phyloP scores from a whole-genome alignment of 1,284 basidiomycete genomes.

The Volvariella surrecta region DNA sequence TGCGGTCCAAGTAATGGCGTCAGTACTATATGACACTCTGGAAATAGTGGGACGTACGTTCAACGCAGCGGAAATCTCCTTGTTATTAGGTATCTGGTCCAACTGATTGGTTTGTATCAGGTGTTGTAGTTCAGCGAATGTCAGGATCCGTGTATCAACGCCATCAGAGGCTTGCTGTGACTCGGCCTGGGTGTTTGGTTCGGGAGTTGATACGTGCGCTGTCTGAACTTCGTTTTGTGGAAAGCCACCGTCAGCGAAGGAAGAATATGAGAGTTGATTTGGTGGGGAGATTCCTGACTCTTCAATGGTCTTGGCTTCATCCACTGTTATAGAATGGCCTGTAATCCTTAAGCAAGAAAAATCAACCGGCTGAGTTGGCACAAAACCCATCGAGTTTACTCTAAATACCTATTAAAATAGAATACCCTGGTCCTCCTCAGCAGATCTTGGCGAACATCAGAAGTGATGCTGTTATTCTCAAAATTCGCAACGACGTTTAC shows the following conservation, averaged over 20 bases:
- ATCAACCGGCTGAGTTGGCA: neutral
- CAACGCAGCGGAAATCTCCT: slow-evolving; percentile 49
- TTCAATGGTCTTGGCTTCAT: slow-evolving; percentile 19
- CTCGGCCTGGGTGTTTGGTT: neutral
- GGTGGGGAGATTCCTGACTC: too few species aligned
- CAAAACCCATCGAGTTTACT: neutral
- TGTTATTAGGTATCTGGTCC: slow-evolving; percentile 72
- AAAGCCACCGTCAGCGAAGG: neutral
- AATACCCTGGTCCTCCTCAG: slow-evolving; percentile 50
- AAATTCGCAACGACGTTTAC: slow-evolving; percentile 41
- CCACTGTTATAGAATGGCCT: slow-evolving; percentile 28
- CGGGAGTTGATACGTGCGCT: neutral
- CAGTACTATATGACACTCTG: slow-evolving; percentile 1
- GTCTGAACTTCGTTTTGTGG: neutral
- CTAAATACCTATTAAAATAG: slow-evolving; percentile 60
- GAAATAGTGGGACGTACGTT: slow-evolving; percentile 37
- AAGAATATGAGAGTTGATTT: too few species aligned
- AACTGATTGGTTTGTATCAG: slow-evolving; percentile 63
- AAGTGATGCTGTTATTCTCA: slow-evolving; percentile 22
- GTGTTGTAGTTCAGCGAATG: slow-evolving; percentile 57
- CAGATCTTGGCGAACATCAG: slow-evolving; percentile 37
- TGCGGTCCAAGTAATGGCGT: slow-evolving; percentile 5
- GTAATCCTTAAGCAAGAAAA: slow-evolving; percentile 26
- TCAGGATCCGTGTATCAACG: slow-evolving; percentile 36
- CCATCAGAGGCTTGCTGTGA: slow-evolving; percentile 5